Percentiles rank a stretch among this genome's conserved stretches.
phyloP scores from a whole-genome alignment of 2,329 filamentous ascomycete genomes.

The Pseudodiploospora longispora region DNA sequence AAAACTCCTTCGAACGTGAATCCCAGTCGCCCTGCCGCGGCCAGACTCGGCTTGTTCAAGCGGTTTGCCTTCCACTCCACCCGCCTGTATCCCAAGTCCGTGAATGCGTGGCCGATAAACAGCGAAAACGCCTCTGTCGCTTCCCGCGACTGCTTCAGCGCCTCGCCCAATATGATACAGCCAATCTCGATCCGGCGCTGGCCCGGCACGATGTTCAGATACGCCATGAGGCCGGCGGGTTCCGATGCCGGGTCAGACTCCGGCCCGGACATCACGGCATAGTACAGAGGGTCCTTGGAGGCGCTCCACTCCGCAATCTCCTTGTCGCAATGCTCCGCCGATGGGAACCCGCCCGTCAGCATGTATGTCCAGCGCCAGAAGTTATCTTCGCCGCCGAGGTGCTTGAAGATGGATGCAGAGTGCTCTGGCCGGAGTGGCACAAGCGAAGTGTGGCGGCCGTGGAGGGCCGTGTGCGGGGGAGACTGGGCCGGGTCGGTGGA shows the following conservation, averaged over 20 bases:
- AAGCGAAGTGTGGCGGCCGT: conserved; percentile 23
- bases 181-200: conserved; percentile 51
- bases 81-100: conserved; percentile 44
- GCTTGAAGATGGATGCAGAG: conserved; percentile 19
- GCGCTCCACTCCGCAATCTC: conserved; percentile 14
- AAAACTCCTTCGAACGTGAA: conserved; percentile 54
- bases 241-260: conserved; percentile 17
- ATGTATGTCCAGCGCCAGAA: conserved; percentile 27
- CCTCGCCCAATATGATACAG: conserved; percentile 40
- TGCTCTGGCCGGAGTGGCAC: conserved; percentile 20
- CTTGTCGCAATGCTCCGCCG: conserved; percentile 12
- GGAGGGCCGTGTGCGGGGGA: conserved; percentile 13
- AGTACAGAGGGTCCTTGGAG: conserved; percentile 32
- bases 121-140: conserved; percentile 53
- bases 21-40: conserved; percentile 48
- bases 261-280: conserved; percentile 31
- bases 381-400: conserved; percentile 25
- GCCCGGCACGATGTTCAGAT: conserved; percentile 37
- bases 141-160: conserved; percentile 43
- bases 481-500: conserved; percentile 5
- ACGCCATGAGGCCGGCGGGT: conserved; percentile 33
- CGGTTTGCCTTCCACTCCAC: conserved; percentile 59
- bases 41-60: conserved; percentile 44
- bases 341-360: conserved; percentile 16
- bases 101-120: conserved; percentile 43